Evolutionary conservation across 257 asterid species (phyloP).

Genomic region (Scutellaria galericulata): DNA sequence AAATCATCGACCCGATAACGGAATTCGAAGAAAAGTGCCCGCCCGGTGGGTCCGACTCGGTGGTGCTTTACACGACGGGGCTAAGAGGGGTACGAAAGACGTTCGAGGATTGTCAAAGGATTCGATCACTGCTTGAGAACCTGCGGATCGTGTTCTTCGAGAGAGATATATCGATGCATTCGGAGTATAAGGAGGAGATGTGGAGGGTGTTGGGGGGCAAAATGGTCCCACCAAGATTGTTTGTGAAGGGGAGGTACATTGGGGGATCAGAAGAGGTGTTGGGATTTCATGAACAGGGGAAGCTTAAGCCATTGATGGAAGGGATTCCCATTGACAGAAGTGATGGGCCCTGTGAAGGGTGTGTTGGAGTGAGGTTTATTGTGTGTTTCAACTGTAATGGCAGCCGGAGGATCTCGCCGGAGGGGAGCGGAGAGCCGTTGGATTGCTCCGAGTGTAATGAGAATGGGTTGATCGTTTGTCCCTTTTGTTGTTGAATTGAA

Average conservation of each 20-base stretch:
- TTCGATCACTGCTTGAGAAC: slow-evolving; percentile 66
- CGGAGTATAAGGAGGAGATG: slow-evolving; percentile 75
- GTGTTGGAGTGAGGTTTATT: slow-evolving; percentile 77
- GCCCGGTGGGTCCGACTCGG: slow-evolving; percentile 72
- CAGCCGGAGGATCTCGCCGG: slow-evolving; percentile 63
- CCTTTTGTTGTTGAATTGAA: slow-evolving; percentile 69
- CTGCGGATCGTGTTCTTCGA: slow-evolving; percentile 64
- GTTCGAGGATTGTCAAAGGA: slow-evolving; percentile 74
- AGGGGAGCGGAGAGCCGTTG: slow-evolving; percentile 44
- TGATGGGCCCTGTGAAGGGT: slow-evolving; percentile 68
- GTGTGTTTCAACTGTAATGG: slow-evolving; percentile 88
- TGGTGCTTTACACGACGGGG: slow-evolving; percentile 84
- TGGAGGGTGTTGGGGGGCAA: slow-evolving; percentile 66
- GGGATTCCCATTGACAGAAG: slow-evolving; percentile 62
- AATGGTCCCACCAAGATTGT: slow-evolving; percentile 74
- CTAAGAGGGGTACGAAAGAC: slow-evolving; percentile 89
- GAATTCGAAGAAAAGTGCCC: slow-evolving; percentile 77
- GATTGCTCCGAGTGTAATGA: slow-evolving; percentile 68
- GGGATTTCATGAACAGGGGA: slow-evolving; percentile 81
- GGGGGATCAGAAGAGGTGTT: slow-evolving; percentile 92
- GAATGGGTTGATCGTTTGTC: slow-evolving; percentile 71
- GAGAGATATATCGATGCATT: slow-evolving; percentile 91
- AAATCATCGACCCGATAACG: slow-evolving; percentile 41
- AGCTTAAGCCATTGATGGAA: slow-evolving; percentile 68
- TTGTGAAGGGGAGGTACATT: slow-evolving; percentile 84